Evolutionary conservation across 192 early-diverging fungal species (phyloP).

Genomic region (Coemansia sp.): DNA sequence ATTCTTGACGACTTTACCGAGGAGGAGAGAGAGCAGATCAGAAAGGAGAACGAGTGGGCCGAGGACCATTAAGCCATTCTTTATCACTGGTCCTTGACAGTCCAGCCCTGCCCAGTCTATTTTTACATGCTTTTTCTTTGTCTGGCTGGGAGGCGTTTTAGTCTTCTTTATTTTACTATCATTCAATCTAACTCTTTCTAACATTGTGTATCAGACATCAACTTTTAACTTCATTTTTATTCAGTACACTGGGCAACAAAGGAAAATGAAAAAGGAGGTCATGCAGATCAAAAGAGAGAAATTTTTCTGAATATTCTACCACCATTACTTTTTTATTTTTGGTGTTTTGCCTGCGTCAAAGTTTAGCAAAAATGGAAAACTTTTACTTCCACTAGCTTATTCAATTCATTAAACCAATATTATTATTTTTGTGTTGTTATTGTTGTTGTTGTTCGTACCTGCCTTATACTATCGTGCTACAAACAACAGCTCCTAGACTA

Average conservation of each 20-base stretch:
- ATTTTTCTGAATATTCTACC: not conserved
- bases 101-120: not conserved
- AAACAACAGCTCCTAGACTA: not conserved
- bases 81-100: not conserved
- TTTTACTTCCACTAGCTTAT: too few species aligned
- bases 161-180: not conserved
- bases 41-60: slow-evolving; percentile 79
- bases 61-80: slow-evolving; percentile 52
- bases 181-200: not conserved
- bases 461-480: not conserved
- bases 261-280: not conserved
- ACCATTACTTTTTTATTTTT: too few species aligned
- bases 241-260: too few species aligned
- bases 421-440: too few species aligned
- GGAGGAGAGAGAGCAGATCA: slow-evolving; percentile 94
- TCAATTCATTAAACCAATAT: too few species aligned
- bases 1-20: slow-evolving; percentile 94
- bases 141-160: not conserved
- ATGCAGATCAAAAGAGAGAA: not conserved
- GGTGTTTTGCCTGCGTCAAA: too few species aligned
- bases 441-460: too few species aligned
- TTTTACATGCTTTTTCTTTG: slow-evolving; percentile 9
- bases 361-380: too few species aligned
- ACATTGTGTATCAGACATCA: not conserved
- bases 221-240: too few species aligned